phyloP scores from a whole-genome alignment of 78 protist species.

The slime mould (Dictyostelium discoideum) region DNA sequence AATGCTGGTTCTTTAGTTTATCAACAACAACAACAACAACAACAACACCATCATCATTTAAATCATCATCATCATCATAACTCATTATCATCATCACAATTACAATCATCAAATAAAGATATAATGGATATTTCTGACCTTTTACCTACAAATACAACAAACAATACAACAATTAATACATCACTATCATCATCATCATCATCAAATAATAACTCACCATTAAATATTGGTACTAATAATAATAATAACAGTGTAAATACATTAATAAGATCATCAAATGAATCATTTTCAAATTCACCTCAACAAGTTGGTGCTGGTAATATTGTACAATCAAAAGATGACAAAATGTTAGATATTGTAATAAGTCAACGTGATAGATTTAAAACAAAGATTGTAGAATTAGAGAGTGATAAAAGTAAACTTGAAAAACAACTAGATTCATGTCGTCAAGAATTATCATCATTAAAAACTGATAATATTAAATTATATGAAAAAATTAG shows the following conservation, averaged over 20 bases:
- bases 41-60: too few species aligned
- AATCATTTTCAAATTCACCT: background rate
- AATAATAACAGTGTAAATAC: background rate
- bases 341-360: slow-evolving; percentile 80
- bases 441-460: slow-evolving; percentile 47
- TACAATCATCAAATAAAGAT: background rate
- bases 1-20: slow-evolving; percentile 26
- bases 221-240: background rate
- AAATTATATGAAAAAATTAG: slow-evolving; percentile 90
- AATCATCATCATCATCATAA: background rate
- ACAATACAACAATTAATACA: background rate
- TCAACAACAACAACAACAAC: background rate
- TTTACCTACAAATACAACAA: background rate
- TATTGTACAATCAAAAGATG: slow-evolving; percentile 9
- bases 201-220: background rate
- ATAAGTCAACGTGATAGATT: slow-evolving; percentile 89
- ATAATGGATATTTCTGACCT: background rate
- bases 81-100: background rate
- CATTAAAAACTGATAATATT: slow-evolving; percentile 88
- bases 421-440: slow-evolving; percentile 36
- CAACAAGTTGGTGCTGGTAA: background rate
- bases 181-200: background rate
- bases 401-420: slow-evolving; percentile 74
- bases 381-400: slow-evolving; percentile 44
- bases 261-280: background rate